Percentiles rank a stretch among this genome's conserved stretches.
phyloP scores from a whole-genome alignment of 176 grass and related monocot genomes.

The Bothriochloa decipiens region DNA sequence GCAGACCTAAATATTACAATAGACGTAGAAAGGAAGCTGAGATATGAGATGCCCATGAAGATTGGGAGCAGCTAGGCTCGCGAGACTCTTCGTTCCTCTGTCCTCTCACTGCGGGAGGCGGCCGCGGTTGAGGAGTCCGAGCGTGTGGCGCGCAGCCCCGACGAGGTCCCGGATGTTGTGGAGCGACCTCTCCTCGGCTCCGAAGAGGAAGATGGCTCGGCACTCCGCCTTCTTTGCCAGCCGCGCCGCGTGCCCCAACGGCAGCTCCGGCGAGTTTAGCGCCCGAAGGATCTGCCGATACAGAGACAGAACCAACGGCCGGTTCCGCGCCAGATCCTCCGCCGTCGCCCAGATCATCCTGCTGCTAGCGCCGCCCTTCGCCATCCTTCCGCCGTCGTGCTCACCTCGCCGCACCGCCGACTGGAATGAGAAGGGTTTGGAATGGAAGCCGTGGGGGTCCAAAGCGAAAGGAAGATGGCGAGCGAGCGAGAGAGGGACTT shows the following conservation, averaged over 20 bases:
- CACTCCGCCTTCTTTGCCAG: constrained; percentile 88
- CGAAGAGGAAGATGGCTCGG: constrained; percentile 78
- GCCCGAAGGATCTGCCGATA: constrained; percentile 81
- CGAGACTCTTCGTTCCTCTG: not conserved
- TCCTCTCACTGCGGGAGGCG: constrained; percentile 55
- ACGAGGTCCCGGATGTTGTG: constrained; percentile 88
- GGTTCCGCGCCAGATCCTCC: constrained; percentile 66
- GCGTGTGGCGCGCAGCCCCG: constrained; percentile 65
- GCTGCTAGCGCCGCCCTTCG: constrained; percentile 46
- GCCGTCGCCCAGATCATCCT: constrained; percentile 80
- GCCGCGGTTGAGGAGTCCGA: constrained; percentile 71
- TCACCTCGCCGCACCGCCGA: not conserved
- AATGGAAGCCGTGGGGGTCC: not conserved
- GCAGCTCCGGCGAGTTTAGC: constrained; percentile 72
- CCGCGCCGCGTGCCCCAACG: constrained; percentile 62
- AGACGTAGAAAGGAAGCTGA: not conserved
- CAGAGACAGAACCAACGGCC: constrained; percentile 64
- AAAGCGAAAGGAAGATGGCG: not conserved
- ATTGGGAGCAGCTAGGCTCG: not conserved
- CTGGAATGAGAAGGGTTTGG: not conserved
- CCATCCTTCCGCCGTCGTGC: constrained; percentile 47
- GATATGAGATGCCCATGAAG: constrained; percentile 20
- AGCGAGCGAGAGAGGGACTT: too few relatives aligned
- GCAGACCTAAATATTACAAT: constrained; percentile 1
- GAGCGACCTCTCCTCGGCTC: constrained; percentile 71